Evolutionary conservation across 805 yeast genomes (phyloP).

Genomic region (Priceomyces medius): DNA sequence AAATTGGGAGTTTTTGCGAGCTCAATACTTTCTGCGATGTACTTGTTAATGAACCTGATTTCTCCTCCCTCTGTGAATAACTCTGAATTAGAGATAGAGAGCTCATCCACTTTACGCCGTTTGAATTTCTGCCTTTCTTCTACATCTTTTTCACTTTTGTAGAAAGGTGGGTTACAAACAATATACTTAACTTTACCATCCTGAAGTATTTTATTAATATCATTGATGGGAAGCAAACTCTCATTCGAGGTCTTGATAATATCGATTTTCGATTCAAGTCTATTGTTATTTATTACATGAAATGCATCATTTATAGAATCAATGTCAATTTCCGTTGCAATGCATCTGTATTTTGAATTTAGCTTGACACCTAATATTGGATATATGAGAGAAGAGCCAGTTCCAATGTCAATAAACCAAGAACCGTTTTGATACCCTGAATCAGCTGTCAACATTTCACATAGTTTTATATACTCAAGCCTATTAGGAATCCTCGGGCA

Average conservation of each 20-base stretch:
- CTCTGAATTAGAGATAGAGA: constrained; percentile 11
- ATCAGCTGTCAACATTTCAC: constrained; percentile 13
- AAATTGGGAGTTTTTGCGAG: constrained; percentile 5
- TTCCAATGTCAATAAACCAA: constrained; percentile 18
- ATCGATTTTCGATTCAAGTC: background rate
- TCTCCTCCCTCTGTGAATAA: constrained; percentile 18
- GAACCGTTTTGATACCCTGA: background rate
- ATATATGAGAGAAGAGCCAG: constrained; percentile 20
- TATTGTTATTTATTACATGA: background rate
- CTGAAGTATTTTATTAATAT: background rate
- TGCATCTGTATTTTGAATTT: constrained; percentile 4
- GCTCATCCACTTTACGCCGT: constrained; percentile 8
- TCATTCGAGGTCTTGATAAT: background rate
- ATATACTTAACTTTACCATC: constrained; percentile 9
- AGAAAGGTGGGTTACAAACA: constrained; percentile 24
- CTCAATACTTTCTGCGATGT: constrained; percentile 12
- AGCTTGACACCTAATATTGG: constrained; percentile 13
- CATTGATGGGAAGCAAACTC: background rate
- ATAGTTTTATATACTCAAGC: constrained; percentile 15
- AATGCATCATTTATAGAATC: constrained; percentile 12
- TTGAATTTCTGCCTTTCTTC: constrained; percentile 7
- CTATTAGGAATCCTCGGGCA: constrained; percentile 22
- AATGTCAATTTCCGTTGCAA: constrained; percentile 17
- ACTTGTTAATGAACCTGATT: constrained; percentile 11
- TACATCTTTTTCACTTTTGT: constrained; percentile 9